Conservation (phyloP, 2,329 filamentous ascomycete genomes). For the Paracorniculantispora psalliotae region DNA sequence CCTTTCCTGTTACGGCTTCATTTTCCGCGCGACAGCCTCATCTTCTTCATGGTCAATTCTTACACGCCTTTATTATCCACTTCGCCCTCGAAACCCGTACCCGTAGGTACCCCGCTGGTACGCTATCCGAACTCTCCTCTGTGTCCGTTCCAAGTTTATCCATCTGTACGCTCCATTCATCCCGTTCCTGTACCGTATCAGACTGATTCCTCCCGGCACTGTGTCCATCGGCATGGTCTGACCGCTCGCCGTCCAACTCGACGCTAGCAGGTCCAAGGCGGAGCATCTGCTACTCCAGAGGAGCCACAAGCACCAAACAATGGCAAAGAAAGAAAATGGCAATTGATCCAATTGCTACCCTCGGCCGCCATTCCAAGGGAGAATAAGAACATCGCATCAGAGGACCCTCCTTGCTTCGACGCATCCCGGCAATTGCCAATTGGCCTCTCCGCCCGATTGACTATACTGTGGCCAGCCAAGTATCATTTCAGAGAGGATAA, state of each 20-base stretch:
- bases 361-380: not conserved
- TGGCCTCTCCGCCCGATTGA: no score
- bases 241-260: not conserved
- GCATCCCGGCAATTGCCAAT: not conserved
- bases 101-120: not conserved
- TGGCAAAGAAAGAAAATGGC: not conserved
- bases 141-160: not conserved
- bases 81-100: not conserved
- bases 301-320: not conserved
- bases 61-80: no score
- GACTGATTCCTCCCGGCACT: not conserved
- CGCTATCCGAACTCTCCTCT: no score
- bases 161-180: not conserved
- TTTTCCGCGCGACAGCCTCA: no score
- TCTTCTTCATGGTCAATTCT: no score
- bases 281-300: not conserved
- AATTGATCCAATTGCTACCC: not conserved
- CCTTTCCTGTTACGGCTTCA: no score
- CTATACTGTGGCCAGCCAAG: no score
- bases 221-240: not conserved
- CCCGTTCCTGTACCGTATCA: not conserved
- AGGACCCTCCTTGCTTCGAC: not conserved
- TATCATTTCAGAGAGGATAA: no score
- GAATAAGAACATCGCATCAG: not conserved
- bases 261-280: not conserved